Evolutionary conservation across 2,329 filamentous ascomycete species (phyloP).

Genomic region (Onygenales sp.): DNA sequence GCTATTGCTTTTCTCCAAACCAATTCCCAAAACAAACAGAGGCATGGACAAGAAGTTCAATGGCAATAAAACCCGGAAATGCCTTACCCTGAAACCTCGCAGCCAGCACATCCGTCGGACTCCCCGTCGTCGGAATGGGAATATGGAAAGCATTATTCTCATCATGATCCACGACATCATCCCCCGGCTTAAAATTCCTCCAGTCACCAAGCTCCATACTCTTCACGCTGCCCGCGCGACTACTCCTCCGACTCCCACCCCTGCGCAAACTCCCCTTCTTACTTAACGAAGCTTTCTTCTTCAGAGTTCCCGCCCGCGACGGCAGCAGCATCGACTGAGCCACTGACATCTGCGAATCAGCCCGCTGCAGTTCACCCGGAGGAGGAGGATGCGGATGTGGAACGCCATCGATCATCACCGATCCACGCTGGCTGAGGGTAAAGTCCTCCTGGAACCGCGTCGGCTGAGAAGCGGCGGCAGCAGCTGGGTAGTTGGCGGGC

Average conservation of each 20-base stretch:
- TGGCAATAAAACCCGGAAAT: not conserved
- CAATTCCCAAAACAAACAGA: not conserved
- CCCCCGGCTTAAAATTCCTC: slow-evolving; percentile 28
- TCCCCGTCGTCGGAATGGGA: slow-evolving; percentile 78
- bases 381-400: not conserved
- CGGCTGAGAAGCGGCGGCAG: slow-evolving; percentile 22
- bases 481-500: slow-evolving; percentile 17
- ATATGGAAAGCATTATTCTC: slow-evolving; percentile 79
- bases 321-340: slow-evolving; percentile 28
- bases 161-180: slow-evolving; percentile 40
- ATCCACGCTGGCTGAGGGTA: slow-evolving; percentile 24
- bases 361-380: slow-evolving; percentile 8
- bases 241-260: slow-evolving; percentile 69
- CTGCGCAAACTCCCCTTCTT: slow-evolving; percentile 66
- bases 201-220: slow-evolving; percentile 65
- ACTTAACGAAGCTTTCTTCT: slow-evolving; percentile 76
- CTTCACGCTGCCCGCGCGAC: slow-evolving; percentile 76
- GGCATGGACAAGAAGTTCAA: not conserved
- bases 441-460: slow-evolving; percentile 32
- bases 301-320: slow-evolving; percentile 62
- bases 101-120: slow-evolving; percentile 78
- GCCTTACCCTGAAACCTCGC: slow-evolving; percentile 75
- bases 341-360: slow-evolving; percentile 33
- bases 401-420: slow-evolving; percentile 21
- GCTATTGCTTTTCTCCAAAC: not conserved